Evolutionary conservation across 116 monocot species (phyloP), one percentile per base, ranked within the genome.

Genomic region (Phalaenopsis hybrid): DNA sequence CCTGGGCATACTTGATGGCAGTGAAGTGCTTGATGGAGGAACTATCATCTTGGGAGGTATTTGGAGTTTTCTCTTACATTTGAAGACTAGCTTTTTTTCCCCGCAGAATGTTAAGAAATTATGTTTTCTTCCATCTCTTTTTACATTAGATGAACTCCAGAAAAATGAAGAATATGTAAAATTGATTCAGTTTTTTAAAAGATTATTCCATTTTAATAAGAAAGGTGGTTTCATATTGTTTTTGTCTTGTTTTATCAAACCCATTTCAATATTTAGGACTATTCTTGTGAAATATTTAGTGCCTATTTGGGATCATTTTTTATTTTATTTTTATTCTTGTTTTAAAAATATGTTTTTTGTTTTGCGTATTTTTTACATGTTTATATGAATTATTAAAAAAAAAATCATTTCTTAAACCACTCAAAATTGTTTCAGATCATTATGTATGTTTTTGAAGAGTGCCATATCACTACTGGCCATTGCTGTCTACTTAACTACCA

Each of bases 31-130:
- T 68, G 89, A 90, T 85, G 93, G 92, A 80, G 87, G 86, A 21
- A 76, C 84, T 44, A 93, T 88, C 77, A 92, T 96, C 65, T 70
- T 96, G 67, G 96, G 96, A 90, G 96, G 96, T 96, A 89, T 7
- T 69, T 61, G 21, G 3, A 44, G 21, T n/a, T 50, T 5, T 44
- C 20, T 46, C 5, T 46, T 20, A 75, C 20, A 45, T 75, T 73
- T 75, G 72, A 72, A 72, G 37, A 15, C 55, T 55, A 15, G 12
- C 15, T 4, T 55, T 55, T 28, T 55, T 55, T 15, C 55, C 0
- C 15, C 12, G 15, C 37, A 37, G 37, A 37, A 55, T 63, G 63
- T 63, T 63, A 63, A 21, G 21, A 18, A 25, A 43, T 13, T 5
- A 15, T 79, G 13, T 41, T 74, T 75, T 81, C 28, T 67, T 75